Base-by-base conservation (phyloP, 495 filamentous ascomycete genomes). In the Oidiodendron maius region DNA sequence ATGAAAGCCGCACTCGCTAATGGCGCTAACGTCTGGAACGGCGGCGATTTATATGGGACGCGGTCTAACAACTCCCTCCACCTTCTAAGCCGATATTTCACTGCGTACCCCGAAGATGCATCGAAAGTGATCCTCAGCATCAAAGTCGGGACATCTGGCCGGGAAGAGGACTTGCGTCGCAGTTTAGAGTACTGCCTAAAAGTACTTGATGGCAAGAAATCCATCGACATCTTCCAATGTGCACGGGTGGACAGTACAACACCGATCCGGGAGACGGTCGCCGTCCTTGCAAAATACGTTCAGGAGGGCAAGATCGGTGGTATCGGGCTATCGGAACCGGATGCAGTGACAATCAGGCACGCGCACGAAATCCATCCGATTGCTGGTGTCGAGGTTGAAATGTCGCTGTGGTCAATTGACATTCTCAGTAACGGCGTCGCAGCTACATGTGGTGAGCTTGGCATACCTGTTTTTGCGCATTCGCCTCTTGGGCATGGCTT, bases 371-470 rank as follows among this genome's bases (percentile, higher is more conserved):
- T 86, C 23, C 71, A 78, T 42, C 81, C 81, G 40, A 82, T 95
- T 50, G 72, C 71, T 1, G 75, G 75, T 1, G 86, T 91, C 16
- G 89, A 95, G 64, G 79, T 84, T 23, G 89, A 95, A 66, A 67
- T 93, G 51, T 86, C 81, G 10, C 59, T 95, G 30, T 89, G n/a
- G n/a, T n/a, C n/a, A n/a, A n/a, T n/a, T n/a, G n/a, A n/a, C n/a
- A n/a, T n/a, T n/a, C n/a, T n/a, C n/a, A n/a, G n/a, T n/a, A n/a
- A 95, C 58, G 87, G 82, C 15, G 72, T 91, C 12, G 84, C 83
- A 5, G 66, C 70, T 24, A 74, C 80, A 1, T 94, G 89, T 52
- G 79, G 75, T 10, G 73, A 90, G 64, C 69, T 86, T 24, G 66
- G 67, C 25, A 84, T 87, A 57, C 85, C 88, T 1, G 53, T 93